Percentiles rank a stretch among this genome's conserved stretches.
Conservation (phyloP, 2,329 filamentous ascomycete genomes). For the Fusarium concolor region DNA sequence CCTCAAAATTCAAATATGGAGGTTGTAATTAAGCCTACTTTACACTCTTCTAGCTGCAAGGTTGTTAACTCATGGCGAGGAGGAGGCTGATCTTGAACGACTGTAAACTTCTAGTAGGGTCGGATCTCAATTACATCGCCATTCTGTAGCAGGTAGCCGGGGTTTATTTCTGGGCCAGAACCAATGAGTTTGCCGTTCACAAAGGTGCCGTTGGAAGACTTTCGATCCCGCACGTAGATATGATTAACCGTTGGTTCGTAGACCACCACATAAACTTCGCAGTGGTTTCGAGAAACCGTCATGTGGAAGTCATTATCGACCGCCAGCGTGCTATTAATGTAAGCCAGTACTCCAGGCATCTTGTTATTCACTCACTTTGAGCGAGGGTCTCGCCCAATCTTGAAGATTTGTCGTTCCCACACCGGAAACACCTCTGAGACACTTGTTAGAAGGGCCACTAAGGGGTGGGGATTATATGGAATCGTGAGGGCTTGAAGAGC, state of each 20-base stretch:
- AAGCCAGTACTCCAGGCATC: not conserved
- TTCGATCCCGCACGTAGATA: constrained; percentile 67
- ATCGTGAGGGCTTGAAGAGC: constrained; percentile 15
- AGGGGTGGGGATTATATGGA: constrained; percentile 12
- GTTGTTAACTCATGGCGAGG: constrained; percentile 44
- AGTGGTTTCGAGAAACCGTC: constrained; percentile 64
- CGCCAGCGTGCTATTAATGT: constrained; percentile 50
- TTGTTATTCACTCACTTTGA: constrained; percentile 47
- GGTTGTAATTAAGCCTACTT: constrained; percentile 39
- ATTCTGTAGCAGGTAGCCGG: constrained; percentile 61
- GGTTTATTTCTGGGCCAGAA: constrained; percentile 50
- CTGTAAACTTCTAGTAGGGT: constrained; percentile 54
- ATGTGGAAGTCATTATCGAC: constrained; percentile 54
- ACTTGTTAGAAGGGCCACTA: constrained; percentile 22
- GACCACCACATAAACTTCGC: constrained; percentile 65
- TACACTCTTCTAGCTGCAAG: constrained; percentile 50
- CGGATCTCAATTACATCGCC: constrained; percentile 61
- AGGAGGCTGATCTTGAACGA: constrained; percentile 47
- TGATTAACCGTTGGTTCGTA: constrained; percentile 60
- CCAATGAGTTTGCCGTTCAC: constrained; percentile 62
- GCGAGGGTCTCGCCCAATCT: constrained; percentile 51
- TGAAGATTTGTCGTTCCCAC: constrained; percentile 49
- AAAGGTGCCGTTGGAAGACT: constrained; percentile 65
- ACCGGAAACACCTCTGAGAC: constrained; percentile 46
- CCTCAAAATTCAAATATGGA: not conserved